Evolutionary conservation across 148 eudicot species (phyloP).

Genomic region (Silene latifolia): DNA sequence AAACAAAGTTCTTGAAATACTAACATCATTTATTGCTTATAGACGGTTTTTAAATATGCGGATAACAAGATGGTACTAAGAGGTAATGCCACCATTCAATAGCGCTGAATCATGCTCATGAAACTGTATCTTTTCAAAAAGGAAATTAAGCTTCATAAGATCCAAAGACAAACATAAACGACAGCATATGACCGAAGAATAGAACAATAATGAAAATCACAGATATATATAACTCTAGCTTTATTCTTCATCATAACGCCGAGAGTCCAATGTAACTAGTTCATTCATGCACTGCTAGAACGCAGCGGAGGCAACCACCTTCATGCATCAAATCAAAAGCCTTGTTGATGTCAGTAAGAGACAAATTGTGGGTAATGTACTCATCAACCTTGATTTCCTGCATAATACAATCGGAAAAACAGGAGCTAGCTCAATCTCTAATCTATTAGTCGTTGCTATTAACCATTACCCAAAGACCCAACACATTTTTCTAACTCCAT

Average conservation of each 20-base stretch:
- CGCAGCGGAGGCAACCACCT: conserved; percentile 88
- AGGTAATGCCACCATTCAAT: too few species aligned
- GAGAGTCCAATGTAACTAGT: neutral
- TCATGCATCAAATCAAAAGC: conserved; percentile 94
- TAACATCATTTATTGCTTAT: too few species aligned
- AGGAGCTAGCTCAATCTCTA: too few species aligned
- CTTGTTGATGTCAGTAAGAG: conserved; percentile 71
- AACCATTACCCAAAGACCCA: too few species aligned
- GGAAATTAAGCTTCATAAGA: neutral
- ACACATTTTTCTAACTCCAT: too few species aligned
- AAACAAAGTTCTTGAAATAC: too few species aligned
- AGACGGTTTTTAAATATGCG: too few species aligned
- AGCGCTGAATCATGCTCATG: too few species aligned
- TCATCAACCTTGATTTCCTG: conserved; percentile 99
- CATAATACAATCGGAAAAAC: neutral
- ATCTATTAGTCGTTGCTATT: too few species aligned
- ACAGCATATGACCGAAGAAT: neutral
- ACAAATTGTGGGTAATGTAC: conserved; percentile 80
- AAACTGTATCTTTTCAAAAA: too few species aligned
- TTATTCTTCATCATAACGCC: neutral
- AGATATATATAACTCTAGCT: neutral
- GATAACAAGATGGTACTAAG: too few species aligned
- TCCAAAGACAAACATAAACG: neutral
- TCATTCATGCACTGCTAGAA: conserved; percentile 42
- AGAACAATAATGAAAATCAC: conserved; percentile 6